These are phyloP conservation scores for Populus simonii DNA, from an alignment of 345 rosid genomes.

Conservation along the genomic window DNA sequence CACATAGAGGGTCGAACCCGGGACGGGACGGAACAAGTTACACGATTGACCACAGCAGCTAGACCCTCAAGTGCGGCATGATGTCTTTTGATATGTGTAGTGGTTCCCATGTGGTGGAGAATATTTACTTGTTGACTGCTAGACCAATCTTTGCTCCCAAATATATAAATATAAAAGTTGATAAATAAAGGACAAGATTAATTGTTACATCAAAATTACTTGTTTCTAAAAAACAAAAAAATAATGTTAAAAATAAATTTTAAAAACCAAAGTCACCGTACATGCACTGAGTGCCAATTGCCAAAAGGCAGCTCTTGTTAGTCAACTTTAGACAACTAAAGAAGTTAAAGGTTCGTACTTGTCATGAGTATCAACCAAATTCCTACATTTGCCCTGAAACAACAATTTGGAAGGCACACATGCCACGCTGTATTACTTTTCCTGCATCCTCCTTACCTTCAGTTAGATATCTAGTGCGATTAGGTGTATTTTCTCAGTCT, in stretches of 20 bases:
- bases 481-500: background rate
- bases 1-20: no score
- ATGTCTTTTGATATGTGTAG: no score
- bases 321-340: slow-evolving; percentile 6
- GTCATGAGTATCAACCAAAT: background rate
- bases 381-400: slow-evolving; percentile 2
- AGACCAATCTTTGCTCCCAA: background rate
- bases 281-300: background rate
- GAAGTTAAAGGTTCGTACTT: slow-evolving; percentile 10
- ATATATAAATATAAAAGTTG: background rate
- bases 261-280: no score
- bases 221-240: background rate
- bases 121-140: background rate
- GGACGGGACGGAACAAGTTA: no score
- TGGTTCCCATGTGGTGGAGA: background rate
- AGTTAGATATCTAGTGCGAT: background rate
- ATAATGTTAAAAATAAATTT: no score
- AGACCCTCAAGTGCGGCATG: no score
- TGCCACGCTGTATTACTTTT: background rate
- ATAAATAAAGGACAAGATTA: background rate
- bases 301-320: background rate
- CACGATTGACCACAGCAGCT: no score
- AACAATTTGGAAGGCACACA: background rate
- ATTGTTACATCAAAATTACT: background rate
- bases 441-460: background rate